Evolutionary conservation across 1,284 basidiomycete species (phyloP), one percentile per base, ranked within the genome.

Genomic region (Flammula alnicola): DNA sequence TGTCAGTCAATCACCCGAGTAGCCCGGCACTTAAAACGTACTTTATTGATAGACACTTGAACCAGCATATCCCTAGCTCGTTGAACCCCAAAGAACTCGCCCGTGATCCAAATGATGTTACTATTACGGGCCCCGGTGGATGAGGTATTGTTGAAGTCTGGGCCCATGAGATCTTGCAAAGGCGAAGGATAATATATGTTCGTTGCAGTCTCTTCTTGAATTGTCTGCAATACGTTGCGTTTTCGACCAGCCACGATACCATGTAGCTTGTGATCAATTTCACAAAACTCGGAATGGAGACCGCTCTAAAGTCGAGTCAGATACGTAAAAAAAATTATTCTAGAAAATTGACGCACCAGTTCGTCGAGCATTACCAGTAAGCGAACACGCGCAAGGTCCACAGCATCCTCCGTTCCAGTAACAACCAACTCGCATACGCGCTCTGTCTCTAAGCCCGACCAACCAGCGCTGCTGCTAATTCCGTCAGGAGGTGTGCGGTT

Each of bases 141-240:
- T 29, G 73, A 63, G 8, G 72, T 61, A 12, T 74, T 57, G 10
- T 68, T 66, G 22, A 74, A 60, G 49, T 88, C 85, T 16, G 83
- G 78, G 17, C 87, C 88, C 39, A 95, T 78, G 16, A 95, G 82
- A 39, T 92, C 93, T 58, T 95, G 90, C 45, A 98, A 76, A 35
- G 94, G 88, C 4, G 93, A 93, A 23, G 96, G 94, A 57, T 93
- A 81, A 70, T 98, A 99, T 53, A 99, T 93, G 66, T 96, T 99
- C 49, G 96, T 98, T 0, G 88, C 95, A 0, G 96, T 98, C 70
- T 98, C 95, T 70, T 98, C 95, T 68, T 98, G 93, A 50, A 99
- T 97, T 5, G 88, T 81, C 70, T 98, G 96, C 33, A 99, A 77
- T 19, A 90, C 80, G 50, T 79, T 79, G 39, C 96, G 90, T 72